Conservation (phyloP, 768 basidiomycete species). For the Leccinellum albellum region DNA sequence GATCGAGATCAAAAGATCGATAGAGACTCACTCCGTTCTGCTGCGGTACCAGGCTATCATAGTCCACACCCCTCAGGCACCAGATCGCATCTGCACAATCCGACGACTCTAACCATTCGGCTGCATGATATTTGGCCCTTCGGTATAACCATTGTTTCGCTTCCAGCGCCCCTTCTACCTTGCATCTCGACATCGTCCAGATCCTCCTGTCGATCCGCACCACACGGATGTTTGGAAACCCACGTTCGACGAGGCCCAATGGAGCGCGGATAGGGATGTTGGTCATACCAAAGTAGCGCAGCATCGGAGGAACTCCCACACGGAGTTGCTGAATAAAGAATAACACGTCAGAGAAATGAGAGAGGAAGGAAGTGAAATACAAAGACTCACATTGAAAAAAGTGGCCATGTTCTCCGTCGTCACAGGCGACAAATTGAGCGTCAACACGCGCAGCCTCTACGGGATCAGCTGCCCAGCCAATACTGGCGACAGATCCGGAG, state of each 20-base stretch:
- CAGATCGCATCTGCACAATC: slow-evolving; percentile 56
- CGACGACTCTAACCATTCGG: slow-evolving; percentile 63
- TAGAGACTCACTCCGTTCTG: not conserved
- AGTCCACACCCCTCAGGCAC: slow-evolving; percentile 20
- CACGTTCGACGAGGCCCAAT: slow-evolving; percentile 48
- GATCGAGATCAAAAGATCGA: not conserved
- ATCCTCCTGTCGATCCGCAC: slow-evolving; percentile 51
- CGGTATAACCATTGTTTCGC: slow-evolving; percentile 56
- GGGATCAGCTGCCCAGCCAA: slow-evolving; percentile 70
- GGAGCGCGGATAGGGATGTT: slow-evolving; percentile 42
- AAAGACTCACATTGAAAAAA: slow-evolving; percentile 39
- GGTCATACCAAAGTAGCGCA: slow-evolving; percentile 55
- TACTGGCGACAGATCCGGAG: slow-evolving; percentile 57
- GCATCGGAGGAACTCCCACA: slow-evolving; percentile 47
- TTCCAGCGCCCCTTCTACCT: slow-evolving; percentile 34
- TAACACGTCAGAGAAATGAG: not conserved
- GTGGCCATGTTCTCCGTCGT: slow-evolving; percentile 38
- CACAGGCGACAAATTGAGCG: slow-evolving; percentile 37
- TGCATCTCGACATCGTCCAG: slow-evolving; percentile 44
- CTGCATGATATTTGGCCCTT: slow-evolving; percentile 47
- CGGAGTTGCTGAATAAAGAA: slow-evolving; percentile 50
- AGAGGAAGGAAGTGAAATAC: not conserved
- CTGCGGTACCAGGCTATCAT: not conserved
- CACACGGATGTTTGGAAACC: slow-evolving; percentile 60
- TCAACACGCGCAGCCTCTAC: slow-evolving; percentile 44